phyloP scores from a whole-genome alignment of 2,329 filamentous ascomycete genomes.

The Microdochium trichocladiopsis region DNA sequence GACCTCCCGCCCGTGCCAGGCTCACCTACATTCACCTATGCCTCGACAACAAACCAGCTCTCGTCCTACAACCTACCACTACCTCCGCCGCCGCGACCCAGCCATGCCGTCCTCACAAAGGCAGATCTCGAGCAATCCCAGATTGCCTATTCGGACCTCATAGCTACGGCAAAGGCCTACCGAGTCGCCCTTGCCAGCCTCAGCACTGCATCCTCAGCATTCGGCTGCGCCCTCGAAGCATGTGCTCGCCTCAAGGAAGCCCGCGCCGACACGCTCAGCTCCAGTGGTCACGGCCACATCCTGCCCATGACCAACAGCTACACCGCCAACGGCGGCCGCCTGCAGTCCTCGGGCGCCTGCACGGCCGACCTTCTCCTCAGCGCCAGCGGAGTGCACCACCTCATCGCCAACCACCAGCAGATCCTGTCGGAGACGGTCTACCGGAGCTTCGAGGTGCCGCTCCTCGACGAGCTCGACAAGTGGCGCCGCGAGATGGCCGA shows the following conservation, averaged over 20 bases:
- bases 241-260: slow-evolving; percentile 64
- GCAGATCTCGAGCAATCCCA: slow-evolving; percentile 57
- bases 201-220: slow-evolving; percentile 54
- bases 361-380: slow-evolving; percentile 58
- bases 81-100: slow-evolving; percentile 51
- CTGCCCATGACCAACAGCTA: slow-evolving; percentile 32
- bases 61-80: slow-evolving; percentile 52
- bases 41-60: slow-evolving; percentile 54
- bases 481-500: slow-evolving; percentile 59
- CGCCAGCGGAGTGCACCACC: slow-evolving; percentile 57
- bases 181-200: slow-evolving; percentile 54
- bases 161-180: slow-evolving; percentile 57
- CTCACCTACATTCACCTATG: slow-evolving; percentile 58
- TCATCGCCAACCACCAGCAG: slow-evolving; percentile 64
- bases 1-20: slow-evolving; percentile 52
- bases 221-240: slow-evolving; percentile 57
- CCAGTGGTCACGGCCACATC: slow-evolving; percentile 5
- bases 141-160: slow-evolving; percentile 53
- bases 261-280: slow-evolving; percentile 45
- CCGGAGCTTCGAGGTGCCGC: slow-evolving; percentile 59
- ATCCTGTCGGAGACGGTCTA: slow-evolving; percentile 65
- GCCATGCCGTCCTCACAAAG: slow-evolving; percentile 54
- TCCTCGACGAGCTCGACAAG: slow-evolving; percentile 62
- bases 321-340: slow-evolving; percentile 18
- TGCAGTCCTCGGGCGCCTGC: slow-evolving; percentile 35